Percentiles rank a stretch among this genome's conserved stretches.
phyloP scores from a whole-genome alignment of 495 filamentous ascomycete species.

The Penicillium daleae region DNA sequence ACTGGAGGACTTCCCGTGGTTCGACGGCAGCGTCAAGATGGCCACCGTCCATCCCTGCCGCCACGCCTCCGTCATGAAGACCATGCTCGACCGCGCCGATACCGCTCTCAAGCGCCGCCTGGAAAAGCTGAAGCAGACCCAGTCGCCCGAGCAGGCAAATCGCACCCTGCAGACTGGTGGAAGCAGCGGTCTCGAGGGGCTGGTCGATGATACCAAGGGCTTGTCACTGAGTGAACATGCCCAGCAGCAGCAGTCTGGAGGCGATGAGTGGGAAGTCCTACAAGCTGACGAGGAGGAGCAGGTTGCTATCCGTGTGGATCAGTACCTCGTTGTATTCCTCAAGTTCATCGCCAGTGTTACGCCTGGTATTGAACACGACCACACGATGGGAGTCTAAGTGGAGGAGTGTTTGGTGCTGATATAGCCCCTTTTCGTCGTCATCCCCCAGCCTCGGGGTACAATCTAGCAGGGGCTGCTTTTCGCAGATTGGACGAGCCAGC shows the following conservation, averaged over 20 bases:
- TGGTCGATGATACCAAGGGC: constrained; percentile 62
- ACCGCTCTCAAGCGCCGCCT: constrained; percentile 87
- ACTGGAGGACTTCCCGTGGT: constrained; percentile 95
- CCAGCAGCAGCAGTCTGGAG: constrained; percentile 65
- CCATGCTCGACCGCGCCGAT: constrained; percentile 91
- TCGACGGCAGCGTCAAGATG: constrained; percentile 83
- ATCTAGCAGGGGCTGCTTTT: neutral
- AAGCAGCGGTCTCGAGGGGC: constrained; percentile 62
- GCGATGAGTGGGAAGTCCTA: constrained; percentile 88
- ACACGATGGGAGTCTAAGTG: constrained; percentile 88
- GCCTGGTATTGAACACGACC: constrained; percentile 96
- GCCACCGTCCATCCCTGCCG: constrained; percentile 92
- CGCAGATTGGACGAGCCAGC: neutral
- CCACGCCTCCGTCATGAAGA: constrained; percentile 97
- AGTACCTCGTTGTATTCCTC: constrained; percentile 96
- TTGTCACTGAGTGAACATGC: constrained; percentile 46
- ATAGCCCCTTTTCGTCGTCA: neutral
- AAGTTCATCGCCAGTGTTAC: constrained; percentile 99
- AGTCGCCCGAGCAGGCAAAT: constrained; percentile 47
- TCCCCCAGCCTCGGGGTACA: neutral
- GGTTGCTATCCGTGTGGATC: constrained; percentile 91
- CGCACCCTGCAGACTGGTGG: constrained; percentile 46
- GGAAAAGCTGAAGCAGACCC: constrained; percentile 68
- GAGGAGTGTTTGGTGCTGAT: neutral
- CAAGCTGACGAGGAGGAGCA: constrained; percentile 72